phyloP scores from a whole-genome alignment of 192 early-diverging fungal genomes.

The Coemansia sp. region DNA sequence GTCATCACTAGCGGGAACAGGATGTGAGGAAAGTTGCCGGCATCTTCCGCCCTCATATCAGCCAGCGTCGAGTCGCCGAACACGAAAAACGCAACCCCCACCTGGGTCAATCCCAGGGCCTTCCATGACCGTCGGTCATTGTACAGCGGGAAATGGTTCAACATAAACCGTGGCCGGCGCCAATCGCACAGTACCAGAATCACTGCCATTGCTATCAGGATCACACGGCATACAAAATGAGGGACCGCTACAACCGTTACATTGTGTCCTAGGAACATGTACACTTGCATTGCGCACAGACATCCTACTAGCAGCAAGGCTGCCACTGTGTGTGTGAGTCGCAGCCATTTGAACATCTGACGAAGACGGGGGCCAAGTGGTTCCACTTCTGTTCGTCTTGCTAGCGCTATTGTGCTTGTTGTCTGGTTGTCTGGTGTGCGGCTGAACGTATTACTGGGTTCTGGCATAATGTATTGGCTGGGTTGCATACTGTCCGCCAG shows the following conservation, averaged over 20 bases:
- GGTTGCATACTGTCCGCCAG: conserved; percentile 1
- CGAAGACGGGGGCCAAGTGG: conserved; percentile 4
- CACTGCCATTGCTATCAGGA: conserved; percentile 19
- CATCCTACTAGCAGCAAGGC: conserved; percentile 14
- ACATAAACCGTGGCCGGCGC: conserved; percentile 12
- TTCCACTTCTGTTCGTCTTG: background rate
- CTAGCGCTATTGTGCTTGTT: conserved; percentile 6
- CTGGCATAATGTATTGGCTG: conserved; percentile 14
- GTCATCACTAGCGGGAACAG: conserved; percentile 33
- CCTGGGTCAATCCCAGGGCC: conserved; percentile 38
- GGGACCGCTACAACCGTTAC: conserved; percentile 28
- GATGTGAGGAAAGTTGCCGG: conserved; percentile 13
- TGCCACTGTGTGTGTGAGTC: conserved; percentile 14
- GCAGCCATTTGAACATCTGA: conserved; percentile 14
- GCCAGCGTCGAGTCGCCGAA: conserved; percentile 33
- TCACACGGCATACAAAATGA: conserved; percentile 35
- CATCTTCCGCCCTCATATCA: conserved; percentile 10
- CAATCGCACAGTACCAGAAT: conserved; percentile 40
- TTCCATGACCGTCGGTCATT: conserved; percentile 26
- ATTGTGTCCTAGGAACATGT: conserved; percentile 31
- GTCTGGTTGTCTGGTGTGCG: background rate
- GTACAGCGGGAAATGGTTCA: conserved; percentile 45
- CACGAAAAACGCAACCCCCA: conserved; percentile 37
- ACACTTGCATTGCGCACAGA: conserved; percentile 36
- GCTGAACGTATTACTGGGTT: background rate